Evolutionary conservation across 148 eudicot species (phyloP).

Genomic region (Dianthus caryophyllus): DNA sequence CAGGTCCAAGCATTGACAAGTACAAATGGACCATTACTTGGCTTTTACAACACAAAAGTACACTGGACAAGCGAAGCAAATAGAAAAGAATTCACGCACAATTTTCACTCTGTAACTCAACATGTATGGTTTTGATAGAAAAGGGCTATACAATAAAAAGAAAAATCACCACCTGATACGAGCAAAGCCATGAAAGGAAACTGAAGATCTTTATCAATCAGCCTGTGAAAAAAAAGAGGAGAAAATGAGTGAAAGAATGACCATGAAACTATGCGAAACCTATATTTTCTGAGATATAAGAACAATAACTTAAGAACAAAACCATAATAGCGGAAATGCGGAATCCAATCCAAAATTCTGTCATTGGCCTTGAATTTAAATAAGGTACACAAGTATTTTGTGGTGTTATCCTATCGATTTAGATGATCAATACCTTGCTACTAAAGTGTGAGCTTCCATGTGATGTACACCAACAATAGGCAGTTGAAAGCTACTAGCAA

Average conservation of each 20-base stretch:
- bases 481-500: conserved; percentile 64
- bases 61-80: neutral
- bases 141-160: neutral
- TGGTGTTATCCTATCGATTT: neutral
- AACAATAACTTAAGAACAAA: neutral
- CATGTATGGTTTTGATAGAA: neutral
- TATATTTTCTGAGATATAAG: neutral
- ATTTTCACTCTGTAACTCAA: neutral
- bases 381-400: neutral
- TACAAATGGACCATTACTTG: neutral
- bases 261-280: neutral
- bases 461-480: conserved; percentile 95
- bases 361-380: neutral
- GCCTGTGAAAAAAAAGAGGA: conserved; percentile 42
- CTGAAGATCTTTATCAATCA: conserved; percentile 54
- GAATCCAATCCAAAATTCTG: neutral
- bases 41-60: neutral
- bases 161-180: conserved; percentile 62
- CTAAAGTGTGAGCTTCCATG: conserved; percentile 99
- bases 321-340: too few species aligned
- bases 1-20: neutral
- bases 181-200: conserved; percentile 92
- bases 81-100: neutral
- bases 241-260: neutral
- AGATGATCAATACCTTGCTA: conserved; percentile 59